Evolutionary conservation across 495 filamentous ascomycete genomes (phyloP).

Genomic region (Penicillium robsamsonii): DNA sequence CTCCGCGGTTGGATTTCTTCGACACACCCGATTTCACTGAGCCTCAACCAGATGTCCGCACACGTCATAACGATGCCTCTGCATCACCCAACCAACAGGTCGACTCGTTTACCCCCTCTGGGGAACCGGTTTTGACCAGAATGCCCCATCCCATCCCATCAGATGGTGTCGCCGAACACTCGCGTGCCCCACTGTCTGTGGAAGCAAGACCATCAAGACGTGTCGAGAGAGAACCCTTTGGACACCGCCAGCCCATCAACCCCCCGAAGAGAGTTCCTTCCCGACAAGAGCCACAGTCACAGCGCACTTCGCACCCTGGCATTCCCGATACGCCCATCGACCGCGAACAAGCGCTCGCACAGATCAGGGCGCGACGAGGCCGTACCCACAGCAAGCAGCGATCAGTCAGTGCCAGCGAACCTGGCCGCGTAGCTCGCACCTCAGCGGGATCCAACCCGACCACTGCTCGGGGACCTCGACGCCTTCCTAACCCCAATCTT

Average conservation of each 20-base stretch:
- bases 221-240: constrained; percentile 7
- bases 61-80: constrained; percentile 8
- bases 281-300: constrained; percentile 24
- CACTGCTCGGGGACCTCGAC: constrained; percentile 29
- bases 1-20: constrained; percentile 18
- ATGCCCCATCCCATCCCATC: constrained; percentile 1
- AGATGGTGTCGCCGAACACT: constrained; percentile 4
- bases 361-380: constrained; percentile 49
- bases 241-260: constrained; percentile 16
- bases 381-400: constrained; percentile 47
- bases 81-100: constrained; percentile 15
- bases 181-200: neutral
- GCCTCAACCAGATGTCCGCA: constrained; percentile 2
- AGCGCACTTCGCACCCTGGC: constrained; percentile 25
- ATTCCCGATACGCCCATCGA: constrained; percentile 45
- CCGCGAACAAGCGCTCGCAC: constrained; percentile 51
- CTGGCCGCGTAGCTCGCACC: constrained; percentile 27
- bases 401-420: constrained; percentile 43
- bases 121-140: constrained; percentile 12
- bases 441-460: constrained; percentile 27
- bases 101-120: constrained; percentile 23
- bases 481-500: constrained; percentile 43
- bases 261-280: constrained; percentile 37
- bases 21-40: constrained; percentile 9
- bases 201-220: constrained; percentile 20